Percentiles rank a stretch among this genome's conserved stretches.
These are phyloP conservation scores for Chlamydomonas schloesseri DNA, from an alignment of 139 green algal genomes.

Conservation along the genomic window DNA sequence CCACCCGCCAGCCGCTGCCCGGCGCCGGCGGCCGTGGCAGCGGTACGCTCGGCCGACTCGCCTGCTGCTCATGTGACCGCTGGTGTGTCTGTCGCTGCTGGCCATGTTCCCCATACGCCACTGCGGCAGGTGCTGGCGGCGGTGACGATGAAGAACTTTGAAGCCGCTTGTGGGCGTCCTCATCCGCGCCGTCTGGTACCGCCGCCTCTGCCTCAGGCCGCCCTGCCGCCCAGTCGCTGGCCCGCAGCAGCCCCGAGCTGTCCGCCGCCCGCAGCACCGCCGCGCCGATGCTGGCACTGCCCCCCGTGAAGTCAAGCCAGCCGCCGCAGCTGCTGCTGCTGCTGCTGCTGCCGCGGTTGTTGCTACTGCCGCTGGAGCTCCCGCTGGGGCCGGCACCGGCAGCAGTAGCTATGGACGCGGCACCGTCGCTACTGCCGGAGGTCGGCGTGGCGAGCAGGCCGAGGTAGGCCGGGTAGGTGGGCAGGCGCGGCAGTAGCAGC, in stretches of 20 bases:
- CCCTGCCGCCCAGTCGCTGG: slow-evolving; percentile 32
- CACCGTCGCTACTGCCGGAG: background rate
- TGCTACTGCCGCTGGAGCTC: background rate
- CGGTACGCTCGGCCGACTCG: slow-evolving; percentile 7
- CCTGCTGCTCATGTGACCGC: slow-evolving; percentile 27
- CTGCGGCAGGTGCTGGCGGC: background rate
- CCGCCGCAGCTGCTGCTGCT: background rate
- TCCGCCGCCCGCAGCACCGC: slow-evolving; percentile 33
- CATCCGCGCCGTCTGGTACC: too few relatives aligned
- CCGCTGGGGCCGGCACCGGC: background rate
- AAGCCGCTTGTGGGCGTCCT: too few relatives aligned
- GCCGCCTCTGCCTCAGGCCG: background rate
- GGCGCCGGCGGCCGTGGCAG: slow-evolving; percentile 12
- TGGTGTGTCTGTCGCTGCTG: slow-evolving; percentile 27
- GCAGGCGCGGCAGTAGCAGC: slow-evolving; percentile 82
- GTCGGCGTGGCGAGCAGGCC: background rate
- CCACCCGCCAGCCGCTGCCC: slow-evolving; percentile 43
- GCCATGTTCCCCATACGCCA: background rate
- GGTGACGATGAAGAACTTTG: too few relatives aligned
- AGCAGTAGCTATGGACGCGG: background rate
- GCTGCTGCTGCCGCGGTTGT: slow-evolving; percentile 6
- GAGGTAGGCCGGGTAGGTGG: slow-evolving; percentile 79
- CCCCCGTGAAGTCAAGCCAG: slow-evolving; percentile 27
- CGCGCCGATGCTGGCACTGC: slow-evolving; percentile 11
- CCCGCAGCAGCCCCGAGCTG: slow-evolving; percentile 9